These are phyloP conservation scores for Rachicladosporium sp. DNA, from an alignment of 2,329 filamentous ascomycete species.

Conservation along the genomic window DNA sequence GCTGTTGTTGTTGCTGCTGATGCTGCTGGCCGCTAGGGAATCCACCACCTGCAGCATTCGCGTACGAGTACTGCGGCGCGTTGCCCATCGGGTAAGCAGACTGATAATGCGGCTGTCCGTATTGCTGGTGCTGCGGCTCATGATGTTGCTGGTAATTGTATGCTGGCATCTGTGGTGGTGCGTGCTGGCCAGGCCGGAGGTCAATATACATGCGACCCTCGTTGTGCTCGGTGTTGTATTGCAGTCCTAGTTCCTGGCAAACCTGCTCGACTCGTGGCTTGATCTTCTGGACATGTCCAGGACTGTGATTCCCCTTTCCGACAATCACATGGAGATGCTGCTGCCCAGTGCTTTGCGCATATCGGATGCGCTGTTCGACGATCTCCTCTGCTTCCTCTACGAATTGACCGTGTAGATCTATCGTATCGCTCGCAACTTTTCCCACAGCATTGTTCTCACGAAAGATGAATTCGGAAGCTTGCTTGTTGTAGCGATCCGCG, in stretches of 20 bases:
- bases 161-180: slow-evolving; percentile 27
- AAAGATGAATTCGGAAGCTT: slow-evolving; percentile 90
- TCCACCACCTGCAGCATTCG: slow-evolving; percentile 20
- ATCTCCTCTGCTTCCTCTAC: slow-evolving; percentile 92
- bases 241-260: slow-evolving; percentile 68
- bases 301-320: slow-evolving; percentile 83
- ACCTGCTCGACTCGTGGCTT: slow-evolving; percentile 88
- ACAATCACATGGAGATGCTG: slow-evolving; percentile 88
- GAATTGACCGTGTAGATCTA: slow-evolving; percentile 89
- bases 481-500: slow-evolving; percentile 81
- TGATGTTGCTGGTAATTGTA: slow-evolving; percentile 34
- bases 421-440: slow-evolving; percentile 67
- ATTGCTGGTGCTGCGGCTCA: slow-evolving; percentile 22
- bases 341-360: slow-evolving; percentile 61
- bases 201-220: slow-evolving; percentile 82
- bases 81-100: slow-evolving; percentile 27
- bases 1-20: slow-evolving; percentile 32
- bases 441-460: slow-evolving; percentile 78
- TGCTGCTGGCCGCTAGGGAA: slow-evolving; percentile 27
- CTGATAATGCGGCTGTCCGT: slow-evolving; percentile 29
- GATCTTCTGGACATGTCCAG: slow-evolving; percentile 75
- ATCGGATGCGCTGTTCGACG: slow-evolving; percentile 70
- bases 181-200: slow-evolving; percentile 53
- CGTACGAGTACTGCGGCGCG: slow-evolving; percentile 24
- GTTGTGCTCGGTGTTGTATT: slow-evolving; percentile 79